Evolutionary conservation across 306 rosid species (phyloP).

Genomic region (Alnus rubra): DNA sequence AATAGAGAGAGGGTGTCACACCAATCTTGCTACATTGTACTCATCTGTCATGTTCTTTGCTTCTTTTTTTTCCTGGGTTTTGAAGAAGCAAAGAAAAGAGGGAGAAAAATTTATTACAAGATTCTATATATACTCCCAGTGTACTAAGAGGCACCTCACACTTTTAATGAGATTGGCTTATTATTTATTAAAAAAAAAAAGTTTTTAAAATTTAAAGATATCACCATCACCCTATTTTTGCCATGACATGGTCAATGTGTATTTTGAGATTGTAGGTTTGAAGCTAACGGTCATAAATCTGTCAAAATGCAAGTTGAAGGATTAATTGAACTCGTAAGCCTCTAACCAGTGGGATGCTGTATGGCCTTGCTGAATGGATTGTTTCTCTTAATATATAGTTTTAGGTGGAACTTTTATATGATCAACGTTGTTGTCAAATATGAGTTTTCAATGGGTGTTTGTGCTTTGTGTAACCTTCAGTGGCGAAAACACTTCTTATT

Average conservation of each 20-base stretch:
- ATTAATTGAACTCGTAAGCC: not conserved
- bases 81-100: too few species aligned
- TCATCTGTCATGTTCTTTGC: not conserved
- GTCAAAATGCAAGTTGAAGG: not conserved
- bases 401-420: not conserved
- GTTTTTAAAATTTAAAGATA: not conserved
- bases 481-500: not conserved
- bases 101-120: too few species aligned
- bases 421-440: not conserved
- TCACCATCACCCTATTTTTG: not conserved
- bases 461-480: not conserved
- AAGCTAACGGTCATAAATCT: not conserved
- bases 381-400: not conserved
- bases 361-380: not conserved
- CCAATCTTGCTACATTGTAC: not conserved
- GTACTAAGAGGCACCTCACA: too few species aligned
- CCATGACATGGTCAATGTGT: not conserved
- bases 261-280: not conserved
- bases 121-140: too few species aligned
- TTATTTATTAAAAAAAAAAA: too few species aligned
- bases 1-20: not conserved
- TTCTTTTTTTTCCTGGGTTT: too few species aligned
- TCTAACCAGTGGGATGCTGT: not conserved
- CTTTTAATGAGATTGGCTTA: too few species aligned
- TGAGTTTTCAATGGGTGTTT: not conserved